Percentiles rank a stretch among this genome's conserved stretches.
Evolutionary conservation across 1,139 yeast genomes (phyloP).

Genomic region (Debaryomycetaceae sp.): DNA sequence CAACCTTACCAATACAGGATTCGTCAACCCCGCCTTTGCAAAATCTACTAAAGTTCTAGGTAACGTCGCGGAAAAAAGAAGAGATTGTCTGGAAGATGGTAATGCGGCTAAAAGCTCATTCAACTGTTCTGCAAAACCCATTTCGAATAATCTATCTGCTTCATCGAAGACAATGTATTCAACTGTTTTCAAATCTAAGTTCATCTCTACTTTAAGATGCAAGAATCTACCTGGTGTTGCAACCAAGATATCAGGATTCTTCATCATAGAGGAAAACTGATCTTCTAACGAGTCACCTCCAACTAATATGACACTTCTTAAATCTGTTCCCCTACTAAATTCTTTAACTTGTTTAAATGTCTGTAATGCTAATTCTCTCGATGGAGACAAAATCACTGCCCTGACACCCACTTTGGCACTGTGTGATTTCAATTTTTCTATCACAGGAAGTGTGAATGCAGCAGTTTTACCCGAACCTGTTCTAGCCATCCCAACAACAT

Average conservation of each 20-base stretch:
- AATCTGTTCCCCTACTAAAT: conserved; percentile 78
- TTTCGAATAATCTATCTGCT: conserved; percentile 95
- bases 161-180: conserved; percentile 96
- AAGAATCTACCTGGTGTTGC: conserved; percentile 98
- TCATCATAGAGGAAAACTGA: conserved; percentile 89
- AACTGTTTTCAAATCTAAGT: conserved; percentile 71
- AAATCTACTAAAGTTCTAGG: conserved; percentile 92
- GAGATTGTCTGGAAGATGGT: conserved; percentile 80
- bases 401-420: conserved; percentile 82
- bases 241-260: conserved; percentile 89
- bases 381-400: conserved; percentile 83
- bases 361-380: conserved; percentile 92
- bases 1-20: conserved; percentile 86
- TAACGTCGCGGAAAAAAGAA: conserved; percentile 90
- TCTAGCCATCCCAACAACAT: conserved; percentile 98
- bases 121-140: conserved; percentile 95
- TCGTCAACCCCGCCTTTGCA: conserved; percentile 92
- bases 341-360: conserved; percentile 88
- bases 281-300: conserved; percentile 99
- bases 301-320: conserved; percentile 74
- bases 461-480: conserved; percentile 99
- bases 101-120: conserved; percentile 83
- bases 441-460: conserved; percentile 90
- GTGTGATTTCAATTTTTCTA: conserved; percentile 80
- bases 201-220: conserved; percentile 95